A percentile compares a stretch with the other conserved stretches of the same genome.
phyloP scores from a whole-genome alignment of 148 eudicot species.

The Heliosperma pusillum region DNA sequence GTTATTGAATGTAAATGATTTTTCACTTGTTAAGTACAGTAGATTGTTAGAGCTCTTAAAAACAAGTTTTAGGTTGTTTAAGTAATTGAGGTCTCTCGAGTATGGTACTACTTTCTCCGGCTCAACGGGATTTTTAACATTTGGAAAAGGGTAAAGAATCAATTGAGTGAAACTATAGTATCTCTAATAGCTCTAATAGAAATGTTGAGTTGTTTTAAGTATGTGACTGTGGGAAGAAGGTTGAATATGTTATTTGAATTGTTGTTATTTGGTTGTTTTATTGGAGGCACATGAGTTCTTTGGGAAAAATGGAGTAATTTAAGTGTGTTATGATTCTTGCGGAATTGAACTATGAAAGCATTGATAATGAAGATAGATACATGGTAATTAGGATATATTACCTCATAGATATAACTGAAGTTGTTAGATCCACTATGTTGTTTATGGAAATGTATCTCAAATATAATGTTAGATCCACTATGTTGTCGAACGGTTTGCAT shows the following conservation, averaged over 20 bases:
- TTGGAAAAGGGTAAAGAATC: too few relatives aligned
- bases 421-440: background rate
- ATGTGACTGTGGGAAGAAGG: background rate
- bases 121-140: too few relatives aligned
- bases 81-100: too few relatives aligned
- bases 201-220: background rate
- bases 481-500: background rate
- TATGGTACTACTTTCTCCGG: too few relatives aligned
- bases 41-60: background rate
- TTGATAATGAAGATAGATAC: background rate
- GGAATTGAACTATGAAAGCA: background rate
- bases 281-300: background rate
- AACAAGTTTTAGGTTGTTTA: too few relatives aligned
- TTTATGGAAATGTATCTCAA: constrained; percentile 4
- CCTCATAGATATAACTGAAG: too few relatives aligned
- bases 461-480: background rate
- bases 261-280: background rate
- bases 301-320: background rate
- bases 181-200: background rate
- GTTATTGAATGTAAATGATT: background rate
- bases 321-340: background rate
- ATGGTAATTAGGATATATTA: background rate
- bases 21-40: too few relatives aligned
- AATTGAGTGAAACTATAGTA: too few relatives aligned
- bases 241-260: background rate